phyloP scores from a whole-genome alignment of 2,329 filamentous ascomycete genomes.

The Diaporthe batatas region DNA sequence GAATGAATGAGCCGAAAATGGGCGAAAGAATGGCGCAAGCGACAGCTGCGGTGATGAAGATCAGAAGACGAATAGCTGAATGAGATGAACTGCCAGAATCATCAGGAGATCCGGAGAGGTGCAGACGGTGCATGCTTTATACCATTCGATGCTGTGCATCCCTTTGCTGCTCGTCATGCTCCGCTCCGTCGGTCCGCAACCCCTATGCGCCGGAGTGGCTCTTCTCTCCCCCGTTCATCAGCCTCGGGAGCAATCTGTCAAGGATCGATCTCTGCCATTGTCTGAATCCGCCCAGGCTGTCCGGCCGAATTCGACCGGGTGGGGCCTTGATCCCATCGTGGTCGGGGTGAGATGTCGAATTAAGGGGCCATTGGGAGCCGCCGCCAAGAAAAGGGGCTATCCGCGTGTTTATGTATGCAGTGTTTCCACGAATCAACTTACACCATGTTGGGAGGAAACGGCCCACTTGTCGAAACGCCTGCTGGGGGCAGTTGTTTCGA shows the following conservation, averaged over 20 bases:
- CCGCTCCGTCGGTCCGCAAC: background rate
- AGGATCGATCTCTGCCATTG: background rate
- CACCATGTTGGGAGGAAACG: conserved; percentile 1
- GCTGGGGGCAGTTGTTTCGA: conserved; percentile 28
- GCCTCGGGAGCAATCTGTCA: conserved; percentile 11
- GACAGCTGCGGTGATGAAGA: conserved; percentile 37
- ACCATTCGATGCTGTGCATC: conserved; percentile 12
- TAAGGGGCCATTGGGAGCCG: conserved; percentile 34
- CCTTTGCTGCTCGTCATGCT: background rate
- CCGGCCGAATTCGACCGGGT: conserved; percentile 1
- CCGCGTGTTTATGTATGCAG: background rate
- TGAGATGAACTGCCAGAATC: conserved; percentile 26
- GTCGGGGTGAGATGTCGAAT: conserved; percentile 14
- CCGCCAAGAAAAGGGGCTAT: conserved; percentile 34
- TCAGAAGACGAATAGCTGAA: conserved; percentile 28
- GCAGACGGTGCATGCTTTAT: conserved; percentile 31
- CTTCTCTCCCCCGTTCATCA: conserved; percentile 10
- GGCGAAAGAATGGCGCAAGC: conserved; percentile 39
- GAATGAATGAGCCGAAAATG: conserved; percentile 17
- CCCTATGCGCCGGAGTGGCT: conserved; percentile 26
- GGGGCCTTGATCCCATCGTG: conserved; percentile 8
- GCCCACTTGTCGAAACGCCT: conserved; percentile 19
- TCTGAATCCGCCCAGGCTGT: conserved; percentile 7
- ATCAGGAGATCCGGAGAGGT: conserved; percentile 2
- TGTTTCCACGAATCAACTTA: conserved; percentile 37